Conservation (phyloP, 495 filamentous ascomycete species). For the Penicillium flavigenum region DNA sequence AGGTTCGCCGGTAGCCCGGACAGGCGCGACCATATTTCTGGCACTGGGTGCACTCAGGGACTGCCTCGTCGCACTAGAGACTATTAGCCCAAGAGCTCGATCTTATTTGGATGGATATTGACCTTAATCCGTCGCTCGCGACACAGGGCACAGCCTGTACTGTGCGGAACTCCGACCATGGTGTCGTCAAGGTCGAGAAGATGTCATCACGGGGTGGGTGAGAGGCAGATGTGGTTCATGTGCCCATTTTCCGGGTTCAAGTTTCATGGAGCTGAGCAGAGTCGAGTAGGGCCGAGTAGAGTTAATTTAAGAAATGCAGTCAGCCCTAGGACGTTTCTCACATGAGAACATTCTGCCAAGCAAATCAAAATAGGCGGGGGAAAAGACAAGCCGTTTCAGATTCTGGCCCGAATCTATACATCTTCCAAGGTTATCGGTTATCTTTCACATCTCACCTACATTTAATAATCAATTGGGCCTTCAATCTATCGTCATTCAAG, state of each 20-base stretch:
- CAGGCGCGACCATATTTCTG: conserved; percentile 38
- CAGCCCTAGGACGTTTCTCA: background rate
- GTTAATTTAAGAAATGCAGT: background rate
- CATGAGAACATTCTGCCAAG: background rate
- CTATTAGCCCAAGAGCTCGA: background rate
- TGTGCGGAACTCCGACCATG: conserved; percentile 44
- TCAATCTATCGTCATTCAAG: too few species aligned
- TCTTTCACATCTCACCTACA: too few species aligned
- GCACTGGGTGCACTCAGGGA: conserved; percentile 38
- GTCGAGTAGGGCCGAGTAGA: background rate
- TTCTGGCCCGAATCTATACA: background rate
- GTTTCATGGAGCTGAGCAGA: background rate
- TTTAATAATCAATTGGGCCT: too few species aligned
- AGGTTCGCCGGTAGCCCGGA: conserved; percentile 38
- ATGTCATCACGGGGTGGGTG: conserved; percentile 4
- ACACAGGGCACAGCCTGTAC: conserved; percentile 40
- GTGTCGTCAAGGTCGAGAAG: conserved; percentile 7
- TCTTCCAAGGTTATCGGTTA: too few species aligned
- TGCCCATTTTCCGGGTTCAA: conserved; percentile 1
- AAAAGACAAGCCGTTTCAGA: background rate
- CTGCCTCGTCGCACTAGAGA: conserved; percentile 35
- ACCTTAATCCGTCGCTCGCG: conserved; percentile 42
- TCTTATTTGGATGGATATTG: background rate
- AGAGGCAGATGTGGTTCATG: conserved; percentile 2
- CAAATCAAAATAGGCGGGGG: background rate